These are phyloP conservation scores for Blastobotrys persicus DNA, from an alignment of 1,139 yeast genomes.

Conservation along the genomic window DNA sequence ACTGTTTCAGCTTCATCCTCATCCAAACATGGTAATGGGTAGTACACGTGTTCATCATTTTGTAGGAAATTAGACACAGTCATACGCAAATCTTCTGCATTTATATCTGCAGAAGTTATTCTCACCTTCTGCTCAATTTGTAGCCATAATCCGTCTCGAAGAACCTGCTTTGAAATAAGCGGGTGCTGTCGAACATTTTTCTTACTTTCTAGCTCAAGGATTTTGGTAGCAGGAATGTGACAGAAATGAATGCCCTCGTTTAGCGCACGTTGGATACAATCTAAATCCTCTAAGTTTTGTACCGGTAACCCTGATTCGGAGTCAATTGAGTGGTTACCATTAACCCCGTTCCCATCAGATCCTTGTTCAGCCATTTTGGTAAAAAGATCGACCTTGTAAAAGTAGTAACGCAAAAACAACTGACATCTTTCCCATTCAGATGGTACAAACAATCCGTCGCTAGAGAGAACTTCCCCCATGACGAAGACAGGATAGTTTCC, in stretches of 20 bases:
- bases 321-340: constrained; percentile 2
- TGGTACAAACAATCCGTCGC: constrained; percentile 51
- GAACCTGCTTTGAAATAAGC: constrained; percentile 39
- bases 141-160: constrained; percentile 50
- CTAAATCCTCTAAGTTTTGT: constrained; percentile 11
- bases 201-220: constrained; percentile 43
- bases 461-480: constrained; percentile 45
- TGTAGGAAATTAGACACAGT: constrained; percentile 15
- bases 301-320: constrained; percentile 4
- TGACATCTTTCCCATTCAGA: constrained; percentile 53
- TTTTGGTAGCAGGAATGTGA: constrained; percentile 47
- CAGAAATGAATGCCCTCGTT: constrained; percentile 46
- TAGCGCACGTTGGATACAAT: constrained; percentile 26
- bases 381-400: constrained; percentile 14
- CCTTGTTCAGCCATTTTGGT: constrained; percentile 3
- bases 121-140: constrained; percentile 43
- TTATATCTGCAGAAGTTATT: constrained; percentile 19
- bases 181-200: constrained; percentile 39
- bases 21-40: constrained; percentile 27
- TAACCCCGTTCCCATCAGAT: not conserved
- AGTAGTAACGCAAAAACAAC: constrained; percentile 37
- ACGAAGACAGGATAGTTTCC: constrained; percentile 45
- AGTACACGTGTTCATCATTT: constrained; percentile 21
- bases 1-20: constrained; percentile 10
- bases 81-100: constrained; percentile 18